Percentiles rank a stretch among this genome's conserved stretches.
Evolutionary conservation across 768 basidiomycete genomes (phyloP).

Genomic region (Clathrus columnatus): DNA sequence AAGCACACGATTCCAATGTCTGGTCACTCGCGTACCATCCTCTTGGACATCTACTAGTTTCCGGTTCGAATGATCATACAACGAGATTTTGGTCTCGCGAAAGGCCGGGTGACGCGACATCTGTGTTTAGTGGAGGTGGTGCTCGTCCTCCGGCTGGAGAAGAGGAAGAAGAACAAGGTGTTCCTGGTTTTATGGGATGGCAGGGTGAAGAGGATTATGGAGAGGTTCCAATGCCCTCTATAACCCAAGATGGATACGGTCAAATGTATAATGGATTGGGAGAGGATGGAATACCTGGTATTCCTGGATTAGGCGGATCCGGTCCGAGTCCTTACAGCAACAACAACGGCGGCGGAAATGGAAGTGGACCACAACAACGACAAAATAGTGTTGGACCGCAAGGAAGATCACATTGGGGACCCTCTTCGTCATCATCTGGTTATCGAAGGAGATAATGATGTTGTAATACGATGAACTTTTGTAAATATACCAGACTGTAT

Average conservation of each 20-base stretch:
- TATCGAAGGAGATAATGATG: too few species aligned
- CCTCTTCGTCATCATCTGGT: too few species aligned
- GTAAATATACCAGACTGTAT: too few species aligned
- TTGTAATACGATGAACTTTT: too few species aligned
- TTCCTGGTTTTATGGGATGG: slow-evolving; percentile 54
- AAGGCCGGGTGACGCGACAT: slow-evolving; percentile 73
- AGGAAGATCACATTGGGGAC: background rate
- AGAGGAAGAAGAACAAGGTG: slow-evolving; percentile 63
- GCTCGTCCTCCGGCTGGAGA: slow-evolving; percentile 75
- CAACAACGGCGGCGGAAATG: background rate
- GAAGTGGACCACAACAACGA: too few species aligned
- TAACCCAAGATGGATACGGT: slow-evolving; percentile 12
- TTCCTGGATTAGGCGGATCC: slow-evolving; percentile 53
- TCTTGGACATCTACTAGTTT: slow-evolving; percentile 87
- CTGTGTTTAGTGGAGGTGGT: slow-evolving; percentile 70
- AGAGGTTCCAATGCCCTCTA: slow-evolving; percentile 14
- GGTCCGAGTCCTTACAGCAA: too few species aligned
- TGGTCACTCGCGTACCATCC: slow-evolving; percentile 96
- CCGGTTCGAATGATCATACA: slow-evolving; percentile 96
- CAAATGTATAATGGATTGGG: slow-evolving; percentile 21
- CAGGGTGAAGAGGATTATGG: slow-evolving; percentile 7
- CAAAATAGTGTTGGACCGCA: background rate
- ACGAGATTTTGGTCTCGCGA: slow-evolving; percentile 98
- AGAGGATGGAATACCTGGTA: slow-evolving; percentile 21
- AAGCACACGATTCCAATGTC: slow-evolving; percentile 96